Percentiles rank a stretch among this genome's conserved stretches.
phyloP scores from a whole-genome alignment of 116 monocot genomes.

The Dioscorea cayenensis region DNA sequence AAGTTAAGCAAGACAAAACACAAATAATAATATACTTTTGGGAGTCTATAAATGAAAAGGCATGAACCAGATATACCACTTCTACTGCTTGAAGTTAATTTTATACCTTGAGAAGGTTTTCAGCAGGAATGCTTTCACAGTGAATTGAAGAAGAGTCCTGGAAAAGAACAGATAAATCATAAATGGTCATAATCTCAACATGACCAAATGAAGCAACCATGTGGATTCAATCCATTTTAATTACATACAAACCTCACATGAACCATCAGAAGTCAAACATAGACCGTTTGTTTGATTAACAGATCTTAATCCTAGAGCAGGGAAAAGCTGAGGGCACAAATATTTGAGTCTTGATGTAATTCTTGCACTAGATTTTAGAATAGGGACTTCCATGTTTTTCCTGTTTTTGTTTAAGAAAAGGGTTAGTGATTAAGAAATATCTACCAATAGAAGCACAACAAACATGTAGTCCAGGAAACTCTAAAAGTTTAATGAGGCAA shows the following conservation, averaged over 20 bases:
- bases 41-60: too few species aligned
- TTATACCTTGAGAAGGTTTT: constrained; percentile 93
- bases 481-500: not conserved
- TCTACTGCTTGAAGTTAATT: not conserved
- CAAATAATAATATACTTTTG: too few species aligned
- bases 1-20: too few species aligned
- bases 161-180: not conserved
- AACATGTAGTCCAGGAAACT: not conserved
- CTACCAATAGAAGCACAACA: not conserved
- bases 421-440: not conserved
- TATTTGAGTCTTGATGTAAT: constrained; percentile 77
- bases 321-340: constrained; percentile 86
- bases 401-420: constrained; percentile 18
- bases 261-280: constrained; percentile 13
- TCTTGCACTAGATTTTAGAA: constrained; percentile 86
- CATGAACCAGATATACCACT: too few species aligned
- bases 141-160: constrained; percentile 33
- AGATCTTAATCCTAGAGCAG: constrained; percentile 52
- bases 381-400: constrained; percentile 76
- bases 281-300: constrained; percentile 4
- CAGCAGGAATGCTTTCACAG: constrained; percentile 46
- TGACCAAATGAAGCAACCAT: not conserved
- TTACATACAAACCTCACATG: constrained; percentile 44
- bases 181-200: too few species aligned
- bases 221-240: not conserved